These are phyloP conservation scores for Ascochyta koolunga DNA, from an alignment of 2,329 filamentous ascomycete species.

Conservation along the genomic window DNA sequence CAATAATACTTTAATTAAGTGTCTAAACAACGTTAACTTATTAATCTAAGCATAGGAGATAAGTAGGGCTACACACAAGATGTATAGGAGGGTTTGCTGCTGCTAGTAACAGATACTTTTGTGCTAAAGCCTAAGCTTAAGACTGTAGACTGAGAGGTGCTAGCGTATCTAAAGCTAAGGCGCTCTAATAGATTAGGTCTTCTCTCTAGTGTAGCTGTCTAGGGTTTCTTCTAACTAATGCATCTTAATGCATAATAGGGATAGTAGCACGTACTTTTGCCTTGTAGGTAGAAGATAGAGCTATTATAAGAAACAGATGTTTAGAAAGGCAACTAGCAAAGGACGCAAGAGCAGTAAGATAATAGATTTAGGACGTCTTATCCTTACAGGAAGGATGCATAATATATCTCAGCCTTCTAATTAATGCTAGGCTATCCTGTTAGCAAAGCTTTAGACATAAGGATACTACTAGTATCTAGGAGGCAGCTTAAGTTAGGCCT, in stretches of 20 bases:
- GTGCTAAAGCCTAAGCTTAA: background rate
- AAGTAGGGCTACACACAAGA: background rate
- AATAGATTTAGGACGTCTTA: background rate
- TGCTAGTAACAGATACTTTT: background rate
- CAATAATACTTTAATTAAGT: background rate
- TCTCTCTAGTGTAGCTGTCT: background rate
- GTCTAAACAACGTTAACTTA: background rate
- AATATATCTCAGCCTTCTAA: background rate
- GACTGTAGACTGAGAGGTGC: background rate
- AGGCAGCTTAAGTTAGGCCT: background rate
- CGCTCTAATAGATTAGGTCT: background rate
- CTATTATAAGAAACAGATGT: background rate
- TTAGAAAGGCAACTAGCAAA: background rate
- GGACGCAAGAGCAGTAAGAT: no score
- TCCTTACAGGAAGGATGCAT: background rate
- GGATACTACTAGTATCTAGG: background rate
- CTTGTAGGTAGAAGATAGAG: background rate
- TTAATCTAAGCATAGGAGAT: background rate
- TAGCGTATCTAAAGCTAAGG: background rate
- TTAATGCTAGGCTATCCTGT: background rate
- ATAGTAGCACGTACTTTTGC: background rate
- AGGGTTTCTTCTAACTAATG: background rate
- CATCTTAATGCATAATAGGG: background rate
- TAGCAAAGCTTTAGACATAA: background rate
- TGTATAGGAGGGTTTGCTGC: background rate